Evolutionary conservation across 2,329 filamentous ascomycete species (phyloP), one percentile per base, ranked within the genome.

Genomic region (Neurospora sp.): DNA sequence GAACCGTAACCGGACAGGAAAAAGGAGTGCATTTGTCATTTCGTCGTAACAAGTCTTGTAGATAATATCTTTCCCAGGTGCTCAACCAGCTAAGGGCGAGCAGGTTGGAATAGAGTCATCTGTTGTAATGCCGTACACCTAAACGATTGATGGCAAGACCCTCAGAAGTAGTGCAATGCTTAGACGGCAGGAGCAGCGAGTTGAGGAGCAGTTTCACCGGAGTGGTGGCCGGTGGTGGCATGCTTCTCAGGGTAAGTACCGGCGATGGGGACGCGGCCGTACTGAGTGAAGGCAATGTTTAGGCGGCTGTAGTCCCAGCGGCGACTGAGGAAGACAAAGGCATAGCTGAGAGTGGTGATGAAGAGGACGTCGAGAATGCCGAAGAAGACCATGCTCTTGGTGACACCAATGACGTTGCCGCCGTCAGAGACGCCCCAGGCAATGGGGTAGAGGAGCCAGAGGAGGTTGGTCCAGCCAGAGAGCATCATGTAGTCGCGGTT

Each of bases 361-460:
- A 86, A 75, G 5, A 87, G 77, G 10, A 85, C 41, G 72, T 88
- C 86, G 36, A 88, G 80, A 57, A 87, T 78, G 66, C 86, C 85
- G 71, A 85, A 87, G 78, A 83, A 87, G 78, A 87, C 81, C 73
- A 82, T 81, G 66, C 77, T 77, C 8, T 78, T 75, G 0, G 82
- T 84, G 46, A 83, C 81, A 40, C 81, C 80, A 69, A 87, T 83
- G 67, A 76, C 72, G 76, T 87, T 86, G 38, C 83, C 83, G 43
- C 85, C 86, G 73, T 88, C 86, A 2, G 78, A 80, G 8, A 87
- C 74, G 39, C 83, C 85, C 74, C 80, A 88, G 33, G 83, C 85
- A 67, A 88, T 81, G 8, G 85, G 84, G 77, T 87, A 88, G 33
- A 85, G 76, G 52, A 86, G 78, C 84, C 84, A 86, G 43, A 86